These are phyloP conservation scores for Verticillium longisporum DNA, from an alignment of 2,329 filamentous ascomycete genomes.

Conservation along the genomic window DNA sequence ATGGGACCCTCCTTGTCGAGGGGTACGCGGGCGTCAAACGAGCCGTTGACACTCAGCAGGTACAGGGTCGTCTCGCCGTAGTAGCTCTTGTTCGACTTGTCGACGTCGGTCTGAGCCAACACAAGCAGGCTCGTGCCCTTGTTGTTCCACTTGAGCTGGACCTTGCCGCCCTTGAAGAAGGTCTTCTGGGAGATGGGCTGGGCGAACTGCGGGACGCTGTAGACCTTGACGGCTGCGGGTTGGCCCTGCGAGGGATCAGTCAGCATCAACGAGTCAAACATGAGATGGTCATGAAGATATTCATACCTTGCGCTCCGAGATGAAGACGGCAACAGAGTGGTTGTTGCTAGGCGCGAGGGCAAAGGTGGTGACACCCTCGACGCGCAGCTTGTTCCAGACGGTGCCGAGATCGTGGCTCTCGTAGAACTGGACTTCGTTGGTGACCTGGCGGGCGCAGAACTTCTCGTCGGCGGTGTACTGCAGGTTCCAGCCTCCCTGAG, in stretches of 20 bases:
- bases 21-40: conserved; percentile 85
- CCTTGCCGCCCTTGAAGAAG: conserved; percentile 99
- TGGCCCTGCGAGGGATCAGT: conserved; percentile 56
- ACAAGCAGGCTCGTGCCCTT: conserved; percentile 88
- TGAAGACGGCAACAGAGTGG: conserved; percentile 88
- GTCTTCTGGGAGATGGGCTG: conserved; percentile 90
- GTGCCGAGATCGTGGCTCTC: conserved; percentile 77
- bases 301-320: conserved; percentile 86
- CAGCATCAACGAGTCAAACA: background rate
- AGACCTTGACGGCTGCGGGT: conserved; percentile 90
- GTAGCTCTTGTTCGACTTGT: conserved; percentile 98
- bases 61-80: conserved; percentile 98
- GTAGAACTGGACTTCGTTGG: conserved; percentile 97
- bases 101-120: conserved; percentile 93
- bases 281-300: background rate
- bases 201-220: conserved; percentile 82
- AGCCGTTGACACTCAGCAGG: conserved; percentile 82
- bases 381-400: conserved; percentile 92
- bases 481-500: conserved; percentile 91
- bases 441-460: conserved; percentile 87
- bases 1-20: conserved; percentile 97
- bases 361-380: conserved; percentile 86
- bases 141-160: conserved; percentile 96
- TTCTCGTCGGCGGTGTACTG: conserved; percentile 93
- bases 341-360: conserved; percentile 83